Evolutionary conservation across 2,329 filamentous ascomycete species (phyloP), one percentile per base, ranked within the genome.

Genomic region (Penicillium sp.): DNA sequence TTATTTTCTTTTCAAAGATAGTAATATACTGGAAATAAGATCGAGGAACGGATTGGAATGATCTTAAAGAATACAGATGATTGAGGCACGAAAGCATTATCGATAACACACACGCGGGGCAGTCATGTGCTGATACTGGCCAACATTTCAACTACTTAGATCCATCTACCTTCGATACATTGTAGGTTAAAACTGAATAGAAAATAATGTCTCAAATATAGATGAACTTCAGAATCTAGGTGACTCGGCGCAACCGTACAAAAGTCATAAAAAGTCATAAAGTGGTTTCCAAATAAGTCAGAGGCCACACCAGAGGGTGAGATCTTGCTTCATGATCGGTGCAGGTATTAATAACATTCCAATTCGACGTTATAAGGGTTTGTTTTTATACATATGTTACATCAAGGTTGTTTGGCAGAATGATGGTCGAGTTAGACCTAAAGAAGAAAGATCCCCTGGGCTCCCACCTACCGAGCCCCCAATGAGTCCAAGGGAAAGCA

Each of bases 31-130:
- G 34, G 17, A 40, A 22, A 22, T 32, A 15, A 15, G 40, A 43
- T 34, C 10, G 32, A 24, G 31, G 26, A 51, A 15, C 6, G 33
- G 48, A 46, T 43, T 38, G 49, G 17, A 39, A 40, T 4, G 15
- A 24, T 21, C 13, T 24, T 12, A 2, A 22, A 10, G 21, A 40
- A 40, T 26, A 46, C 24, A 29, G 22, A 28, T 21, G 9, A 21
- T n/a, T 24, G 9, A 34, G 34, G 24, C 32, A 17, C n/a, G 40
- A 51, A 46, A 35, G 22, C 24, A 48, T 49, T 49, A 54, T 52
- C 53, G 59, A 61, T 61, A 61, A 56, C 51, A 55, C 51, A 55
- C 49, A 48, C 48, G 53, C 55, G 54, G 58, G 56, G 48, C 40
- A 53, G 57, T 61, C 60, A 61, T 61, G 57, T 61, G 49, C 50